Base-by-base conservation (phyloP, 2,329 filamentous ascomycete species). In the Didymella keratinophila region DNA sequence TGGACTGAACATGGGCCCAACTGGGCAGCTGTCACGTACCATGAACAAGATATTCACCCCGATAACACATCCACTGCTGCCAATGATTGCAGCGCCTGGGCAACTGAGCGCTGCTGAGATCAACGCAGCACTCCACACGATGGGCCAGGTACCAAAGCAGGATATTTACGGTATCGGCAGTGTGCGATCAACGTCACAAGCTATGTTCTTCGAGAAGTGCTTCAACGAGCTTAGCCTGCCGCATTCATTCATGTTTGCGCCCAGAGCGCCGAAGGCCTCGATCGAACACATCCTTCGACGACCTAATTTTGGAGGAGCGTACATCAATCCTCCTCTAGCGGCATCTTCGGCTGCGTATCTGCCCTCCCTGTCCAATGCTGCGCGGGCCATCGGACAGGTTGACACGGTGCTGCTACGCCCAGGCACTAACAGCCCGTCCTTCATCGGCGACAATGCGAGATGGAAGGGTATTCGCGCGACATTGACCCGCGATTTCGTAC, bases 391-490 rank as follows among this genome's bases (percentile, higher is more conserved):
- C 61, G 92, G 92, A 11, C 87, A 93, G 64, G 85, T 95, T 36
- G 92, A 96, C 72, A 95, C 91, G 0, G 91, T 96, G 44, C 84
- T 93, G 23, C 87, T 90, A 23, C 84, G 83, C 52, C 71, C 75
- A 4, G 80, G 82, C 12, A 81, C 60, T 27, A 70, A 67, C 32
- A 69, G 65, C 51, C 52, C 69, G 43, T 71, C 69, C 10, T 84
- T 94, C 39, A 80, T 93, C 16, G 89, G 92, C 45, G 91, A 95
- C 68, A 96, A 96, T 66, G 89, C 91, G 11, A 87, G 88, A 14
- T 95, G 92, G 91, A 92, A 92, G 74, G 92, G 91, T 1, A 94
- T 96, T 56, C 83, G 92, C 46, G 89, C 90, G 51, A 93, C 91
- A 0, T 80, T 96, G 58, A 95, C 89, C 4, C 85, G 90, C 21